Percentiles rank a stretch among this genome's conserved stretches.
phyloP scores from a whole-genome alignment of 2,329 filamentous ascomycete genomes.

The Colletotrichum aenigma region DNA sequence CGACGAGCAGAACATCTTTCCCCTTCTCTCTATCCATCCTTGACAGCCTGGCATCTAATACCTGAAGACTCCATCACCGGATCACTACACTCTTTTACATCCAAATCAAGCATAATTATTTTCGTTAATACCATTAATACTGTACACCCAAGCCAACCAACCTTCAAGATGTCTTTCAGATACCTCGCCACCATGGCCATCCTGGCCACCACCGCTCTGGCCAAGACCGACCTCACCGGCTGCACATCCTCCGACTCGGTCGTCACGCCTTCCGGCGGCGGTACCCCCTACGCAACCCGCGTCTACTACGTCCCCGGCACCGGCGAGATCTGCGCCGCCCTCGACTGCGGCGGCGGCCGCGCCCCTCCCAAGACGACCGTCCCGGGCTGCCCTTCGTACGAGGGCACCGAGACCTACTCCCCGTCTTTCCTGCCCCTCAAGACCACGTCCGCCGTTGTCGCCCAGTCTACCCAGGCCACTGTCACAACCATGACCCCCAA shows the following conservation, averaged over 20 bases:
- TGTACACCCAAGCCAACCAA: not conserved
- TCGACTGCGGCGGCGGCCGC: conserved; percentile 71
- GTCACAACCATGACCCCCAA: not conserved
- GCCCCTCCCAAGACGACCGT: conserved; percentile 68
- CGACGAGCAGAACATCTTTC: not conserved
- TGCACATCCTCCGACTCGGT: conserved; percentile 43
- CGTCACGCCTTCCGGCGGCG: conserved; percentile 18
- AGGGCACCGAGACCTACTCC: conserved; percentile 58
- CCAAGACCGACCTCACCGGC: conserved; percentile 49
- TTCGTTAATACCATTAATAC: not conserved
- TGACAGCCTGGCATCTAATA: not conserved
- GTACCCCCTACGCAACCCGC: conserved; percentile 45
- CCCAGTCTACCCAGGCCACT: not conserved
- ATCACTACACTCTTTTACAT: not conserved
- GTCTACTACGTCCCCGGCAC: conserved; percentile 67
- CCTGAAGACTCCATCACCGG: not conserved
- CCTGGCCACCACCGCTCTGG: conserved; percentile 37
- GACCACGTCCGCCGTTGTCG: conserved; percentile 20
- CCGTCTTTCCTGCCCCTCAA: conserved; percentile 50
- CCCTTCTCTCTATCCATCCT: not conserved
- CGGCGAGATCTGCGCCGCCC: conserved; percentile 66
- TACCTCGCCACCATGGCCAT: conserved; percentile 21
- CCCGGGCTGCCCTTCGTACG: conserved; percentile 63
- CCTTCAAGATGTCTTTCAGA: conserved; percentile 21
- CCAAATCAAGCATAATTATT: not conserved